Conservation (phyloP, 2,329 filamentous ascomycete genomes). For the Erysiphe pulchra region DNA sequence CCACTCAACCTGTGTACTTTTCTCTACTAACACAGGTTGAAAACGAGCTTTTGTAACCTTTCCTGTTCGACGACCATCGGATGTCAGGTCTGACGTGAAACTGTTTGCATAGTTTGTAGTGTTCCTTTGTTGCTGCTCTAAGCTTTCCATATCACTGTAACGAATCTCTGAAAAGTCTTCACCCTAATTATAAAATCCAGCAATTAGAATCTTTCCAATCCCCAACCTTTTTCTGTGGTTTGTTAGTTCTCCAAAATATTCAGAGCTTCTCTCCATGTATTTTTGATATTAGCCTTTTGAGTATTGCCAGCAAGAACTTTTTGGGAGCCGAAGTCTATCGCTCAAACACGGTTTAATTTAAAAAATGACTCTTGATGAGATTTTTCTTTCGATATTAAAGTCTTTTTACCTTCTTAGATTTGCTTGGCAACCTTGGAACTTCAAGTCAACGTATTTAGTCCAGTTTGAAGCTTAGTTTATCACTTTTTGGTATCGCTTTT, state of each 20-base stretch:
- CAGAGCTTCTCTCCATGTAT: background rate
- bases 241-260: background rate
- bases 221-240: slow-evolving; percentile 41
- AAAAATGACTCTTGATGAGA: no score
- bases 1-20: slow-evolving; percentile 61
- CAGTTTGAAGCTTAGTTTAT: background rate
- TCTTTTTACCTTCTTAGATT: no score
- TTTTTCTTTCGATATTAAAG: background rate
- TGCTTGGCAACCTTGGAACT: background rate
- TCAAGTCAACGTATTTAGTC: background rate
- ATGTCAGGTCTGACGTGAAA: slow-evolving; percentile 1
- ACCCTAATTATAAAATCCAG: slow-evolving; percentile 50
- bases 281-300: background rate
- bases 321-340: slow-evolving; percentile 14
- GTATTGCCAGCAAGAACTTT: background rate
- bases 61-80: slow-evolving; percentile 3
- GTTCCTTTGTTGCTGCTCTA: slow-evolving; percentile 17
- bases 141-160: background rate
- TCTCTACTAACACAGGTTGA: slow-evolving; percentile 33
- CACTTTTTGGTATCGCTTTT: background rate
- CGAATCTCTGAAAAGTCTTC: background rate
- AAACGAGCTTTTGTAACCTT: slow-evolving; percentile 65
- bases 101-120: slow-evolving; percentile 4
- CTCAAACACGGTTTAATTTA: background rate
- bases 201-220: slow-evolving; percentile 57